Percentiles rank a stretch among this genome's conserved stretches.
Evolutionary conservation across 169 alveolate species (phyloP).

Genomic region (Babesia ovata): DNA sequence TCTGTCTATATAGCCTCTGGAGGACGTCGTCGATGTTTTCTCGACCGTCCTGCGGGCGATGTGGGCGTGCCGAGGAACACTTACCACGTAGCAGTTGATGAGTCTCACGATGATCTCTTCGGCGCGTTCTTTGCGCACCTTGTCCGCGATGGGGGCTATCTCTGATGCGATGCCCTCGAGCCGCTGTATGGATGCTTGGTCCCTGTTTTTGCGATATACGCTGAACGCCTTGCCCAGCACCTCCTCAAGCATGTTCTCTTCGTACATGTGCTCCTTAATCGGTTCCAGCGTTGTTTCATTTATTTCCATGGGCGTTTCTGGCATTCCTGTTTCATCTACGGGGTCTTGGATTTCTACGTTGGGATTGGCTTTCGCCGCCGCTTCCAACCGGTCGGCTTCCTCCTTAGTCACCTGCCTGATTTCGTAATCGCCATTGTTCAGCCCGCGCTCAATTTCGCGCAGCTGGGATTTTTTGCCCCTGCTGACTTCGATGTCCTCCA

Average conservation of each 20-base stretch:
- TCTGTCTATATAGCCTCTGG: constrained; percentile 51
- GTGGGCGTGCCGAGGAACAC: neutral
- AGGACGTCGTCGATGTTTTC: constrained; percentile 59
- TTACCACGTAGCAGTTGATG: constrained; percentile 56
- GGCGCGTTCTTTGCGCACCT: constrained; percentile 51
- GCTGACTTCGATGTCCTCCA: constrained; percentile 54
- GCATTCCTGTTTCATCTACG: too few species aligned
- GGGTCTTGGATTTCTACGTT: neutral
- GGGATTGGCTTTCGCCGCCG: neutral
- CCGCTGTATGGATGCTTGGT: constrained; percentile 37
- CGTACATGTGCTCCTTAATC: constrained; percentile 52
- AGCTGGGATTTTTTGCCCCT: constrained; percentile 42
- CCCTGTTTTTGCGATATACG: constrained; percentile 40
- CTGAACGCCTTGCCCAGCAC: constrained; percentile 62
- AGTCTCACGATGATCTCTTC: constrained; percentile 52
- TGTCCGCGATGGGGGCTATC: constrained; percentile 56
- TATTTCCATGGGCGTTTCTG: constrained; percentile 33
- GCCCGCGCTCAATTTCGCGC: constrained; percentile 17
- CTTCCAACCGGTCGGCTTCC: constrained; percentile 10
- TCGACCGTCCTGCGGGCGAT: constrained; percentile 23
- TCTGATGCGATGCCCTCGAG: constrained; percentile 51
- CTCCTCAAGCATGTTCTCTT: constrained; percentile 66
- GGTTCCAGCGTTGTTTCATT: constrained; percentile 61
- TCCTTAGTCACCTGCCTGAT: constrained; percentile 8
- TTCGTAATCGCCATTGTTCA: constrained; percentile 5